These are phyloP conservation scores for Claviceps citrina DNA, from an alignment of 2,329 filamentous ascomycete species.

Conservation along the genomic window DNA sequence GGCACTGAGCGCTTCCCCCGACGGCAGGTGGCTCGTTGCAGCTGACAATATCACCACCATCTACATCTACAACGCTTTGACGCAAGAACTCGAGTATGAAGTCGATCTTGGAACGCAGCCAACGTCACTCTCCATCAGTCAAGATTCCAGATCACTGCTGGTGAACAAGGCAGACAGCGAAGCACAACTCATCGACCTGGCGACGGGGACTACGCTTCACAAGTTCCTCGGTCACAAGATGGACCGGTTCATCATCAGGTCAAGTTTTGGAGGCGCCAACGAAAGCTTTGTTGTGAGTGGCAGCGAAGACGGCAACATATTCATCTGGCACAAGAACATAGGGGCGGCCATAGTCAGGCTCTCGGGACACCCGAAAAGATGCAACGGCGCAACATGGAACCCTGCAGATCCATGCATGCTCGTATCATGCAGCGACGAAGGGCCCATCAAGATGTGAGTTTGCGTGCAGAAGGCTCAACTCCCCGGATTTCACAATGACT, in stretches of 20 bases:
- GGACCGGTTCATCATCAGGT: constrained; percentile 64
- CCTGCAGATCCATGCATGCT: constrained; percentile 70
- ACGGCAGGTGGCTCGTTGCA: constrained; percentile 66
- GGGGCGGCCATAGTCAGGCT: constrained; percentile 62
- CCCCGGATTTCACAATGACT: too few species aligned
- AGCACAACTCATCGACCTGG: constrained; percentile 64
- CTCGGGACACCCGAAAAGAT: constrained; percentile 56
- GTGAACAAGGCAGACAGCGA: constrained; percentile 67
- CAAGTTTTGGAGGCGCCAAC: constrained; percentile 72
- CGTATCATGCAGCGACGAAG: constrained; percentile 82
- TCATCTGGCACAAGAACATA: constrained; percentile 83
- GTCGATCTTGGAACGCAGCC: constrained; percentile 49
- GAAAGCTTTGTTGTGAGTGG: constrained; percentile 87
- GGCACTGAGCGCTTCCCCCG: constrained; percentile 67
- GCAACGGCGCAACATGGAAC: constrained; percentile 84
- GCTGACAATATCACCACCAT: constrained; percentile 57
- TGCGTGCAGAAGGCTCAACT: too few species aligned
- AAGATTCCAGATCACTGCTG: constrained; percentile 66
- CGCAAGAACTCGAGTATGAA: constrained; percentile 59
- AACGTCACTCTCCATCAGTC: constrained; percentile 67
- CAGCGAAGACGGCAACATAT: constrained; percentile 64
- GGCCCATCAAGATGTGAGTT: constrained; percentile 69
- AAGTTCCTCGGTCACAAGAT: constrained; percentile 64
- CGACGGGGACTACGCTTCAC: constrained; percentile 54
- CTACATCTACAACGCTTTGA: constrained; percentile 68